Percentiles rank a stretch among this genome's conserved stretches.
These are phyloP conservation scores for Pisolithus sp. DNA, from an alignment of 768 basidiomycete species.

Conservation along the genomic window DNA sequence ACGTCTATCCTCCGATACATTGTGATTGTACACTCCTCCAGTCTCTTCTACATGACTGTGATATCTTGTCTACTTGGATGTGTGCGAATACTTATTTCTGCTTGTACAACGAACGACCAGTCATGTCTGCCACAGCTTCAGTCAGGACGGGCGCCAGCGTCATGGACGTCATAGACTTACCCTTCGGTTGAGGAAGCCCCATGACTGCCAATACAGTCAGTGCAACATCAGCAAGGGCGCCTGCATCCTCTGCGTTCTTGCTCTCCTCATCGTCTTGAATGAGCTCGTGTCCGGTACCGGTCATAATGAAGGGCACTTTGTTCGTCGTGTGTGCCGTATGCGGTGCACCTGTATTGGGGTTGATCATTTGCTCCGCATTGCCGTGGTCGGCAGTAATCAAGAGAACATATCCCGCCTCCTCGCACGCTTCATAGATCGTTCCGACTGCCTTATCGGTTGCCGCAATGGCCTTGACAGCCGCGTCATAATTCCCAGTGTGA, in stretches of 20 bases:
- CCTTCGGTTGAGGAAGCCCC: constrained; percentile 66
- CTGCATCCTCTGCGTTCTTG: constrained; percentile 49
- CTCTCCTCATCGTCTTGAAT: constrained; percentile 42
- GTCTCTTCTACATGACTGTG: not conserved
- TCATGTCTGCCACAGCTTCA: not conserved
- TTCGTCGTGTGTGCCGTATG: constrained; percentile 93
- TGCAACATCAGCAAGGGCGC: constrained; percentile 85
- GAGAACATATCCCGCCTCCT: constrained; percentile 80
- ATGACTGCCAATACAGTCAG: constrained; percentile 80
- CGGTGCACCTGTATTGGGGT: constrained; percentile 74
- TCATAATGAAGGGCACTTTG: constrained; percentile 83
- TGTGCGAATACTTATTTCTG: not conserved
- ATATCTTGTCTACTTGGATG: not conserved
- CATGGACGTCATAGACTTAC: constrained; percentile 29
- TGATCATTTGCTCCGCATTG: constrained; percentile 92
- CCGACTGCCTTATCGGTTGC: constrained; percentile 89
- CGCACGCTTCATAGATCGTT: constrained; percentile 78
- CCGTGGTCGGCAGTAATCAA: constrained; percentile 92
- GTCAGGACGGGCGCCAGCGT: not conserved
- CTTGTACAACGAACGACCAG: not conserved
- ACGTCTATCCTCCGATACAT: not conserved
- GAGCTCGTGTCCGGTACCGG: constrained; percentile 56
- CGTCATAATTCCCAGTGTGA: constrained; percentile 88
- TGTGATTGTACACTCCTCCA: not conserved
- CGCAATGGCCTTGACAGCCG: constrained; percentile 81